Evolutionary conservation across 768 basidiomycete species (phyloP).

Genomic region (Russula griseocarnosa): DNA sequence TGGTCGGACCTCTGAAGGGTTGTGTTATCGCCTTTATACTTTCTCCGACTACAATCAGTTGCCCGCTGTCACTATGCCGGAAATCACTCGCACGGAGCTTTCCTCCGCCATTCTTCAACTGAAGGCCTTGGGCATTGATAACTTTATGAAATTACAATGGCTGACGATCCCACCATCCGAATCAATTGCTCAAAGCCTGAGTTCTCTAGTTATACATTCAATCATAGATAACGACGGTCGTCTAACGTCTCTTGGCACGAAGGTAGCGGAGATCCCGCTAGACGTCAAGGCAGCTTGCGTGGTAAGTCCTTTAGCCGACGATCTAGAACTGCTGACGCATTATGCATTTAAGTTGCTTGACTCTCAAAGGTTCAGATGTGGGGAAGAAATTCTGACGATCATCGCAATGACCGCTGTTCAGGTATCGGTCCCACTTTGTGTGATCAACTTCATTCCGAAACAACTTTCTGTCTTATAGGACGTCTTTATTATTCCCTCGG

Average conservation of each 20-base stretch:
- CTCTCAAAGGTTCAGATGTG: conserved; percentile 82
- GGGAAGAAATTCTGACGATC: conserved; percentile 93
- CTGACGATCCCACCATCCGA: conserved; percentile 84
- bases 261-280: conserved; percentile 91
- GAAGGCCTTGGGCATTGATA: conserved; percentile 92
- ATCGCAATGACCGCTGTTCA: conserved; percentile 94
- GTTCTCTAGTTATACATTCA: conserved; percentile 72
- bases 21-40: conserved; percentile 91
- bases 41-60: conserved; percentile 56
- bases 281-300: conserved; percentile 93
- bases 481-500: conserved; percentile 84
- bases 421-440: conserved; percentile 38
- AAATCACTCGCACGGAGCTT: conserved; percentile 88
- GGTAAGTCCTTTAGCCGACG: conserved; percentile 45
- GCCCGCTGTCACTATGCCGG: conserved; percentile 71
- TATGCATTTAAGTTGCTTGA: conserved; percentile 61
- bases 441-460: conserved; percentile 1
- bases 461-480: conserved; percentile 48
- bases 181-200: conserved; percentile 79
- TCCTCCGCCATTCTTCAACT: conserved; percentile 89
- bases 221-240: conserved; percentile 82
- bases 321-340: neutral
- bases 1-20: conserved; percentile 86
- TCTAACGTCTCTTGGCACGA: conserved; percentile 70
- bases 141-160: conserved; percentile 96